These are phyloP conservation scores for Zygosaccharomyces gambellarensis DNA, from an alignment of 805 yeast species.

Conservation along the genomic window DNA sequence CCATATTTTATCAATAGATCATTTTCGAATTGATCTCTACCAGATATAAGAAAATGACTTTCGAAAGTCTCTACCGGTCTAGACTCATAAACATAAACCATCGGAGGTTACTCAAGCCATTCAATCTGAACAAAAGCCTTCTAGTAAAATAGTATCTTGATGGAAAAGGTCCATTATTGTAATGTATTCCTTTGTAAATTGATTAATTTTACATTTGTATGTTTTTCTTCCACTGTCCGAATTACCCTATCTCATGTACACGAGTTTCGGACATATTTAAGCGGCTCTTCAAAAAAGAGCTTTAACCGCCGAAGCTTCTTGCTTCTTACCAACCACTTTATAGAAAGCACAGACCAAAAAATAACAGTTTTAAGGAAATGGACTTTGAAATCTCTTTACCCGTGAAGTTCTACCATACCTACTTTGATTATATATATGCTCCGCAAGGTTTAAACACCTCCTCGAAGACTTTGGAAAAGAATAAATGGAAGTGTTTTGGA, in stretches of 20 bases:
- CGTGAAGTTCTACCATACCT: slow-evolving; percentile 21
- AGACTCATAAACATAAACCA: slow-evolving; percentile 32
- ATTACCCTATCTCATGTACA: neutral
- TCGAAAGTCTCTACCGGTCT: slow-evolving; percentile 14
- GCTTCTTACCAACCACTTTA: neutral
- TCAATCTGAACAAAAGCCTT: neutral
- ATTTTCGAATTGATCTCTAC: slow-evolving; percentile 70
- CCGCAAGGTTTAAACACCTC: slow-evolving; percentile 24
- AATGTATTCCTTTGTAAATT: neutral
- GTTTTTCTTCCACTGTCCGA: slow-evolving; percentile 1
- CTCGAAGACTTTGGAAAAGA: slow-evolving; percentile 9
- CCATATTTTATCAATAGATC: slow-evolving; percentile 59
- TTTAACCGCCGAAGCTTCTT: neutral
- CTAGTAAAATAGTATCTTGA: neutral
- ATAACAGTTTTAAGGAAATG: neutral
- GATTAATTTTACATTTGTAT: neutral
- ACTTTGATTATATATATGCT: slow-evolving; percentile 16
- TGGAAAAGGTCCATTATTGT: neutral
- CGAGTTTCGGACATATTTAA: slow-evolving; percentile 6
- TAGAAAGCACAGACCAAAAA: neutral
- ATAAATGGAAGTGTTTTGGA: slow-evolving; percentile 24
- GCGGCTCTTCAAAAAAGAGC: slow-evolving; percentile 6
- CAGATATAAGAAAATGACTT: slow-evolving; percentile 42
- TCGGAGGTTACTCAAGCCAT: neutral
- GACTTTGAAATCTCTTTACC: slow-evolving; percentile 4